These are phyloP conservation scores for Crassisporium funariophilum DNA, from an alignment of 768 basidiomycete species.

Conservation along the genomic window DNA sequence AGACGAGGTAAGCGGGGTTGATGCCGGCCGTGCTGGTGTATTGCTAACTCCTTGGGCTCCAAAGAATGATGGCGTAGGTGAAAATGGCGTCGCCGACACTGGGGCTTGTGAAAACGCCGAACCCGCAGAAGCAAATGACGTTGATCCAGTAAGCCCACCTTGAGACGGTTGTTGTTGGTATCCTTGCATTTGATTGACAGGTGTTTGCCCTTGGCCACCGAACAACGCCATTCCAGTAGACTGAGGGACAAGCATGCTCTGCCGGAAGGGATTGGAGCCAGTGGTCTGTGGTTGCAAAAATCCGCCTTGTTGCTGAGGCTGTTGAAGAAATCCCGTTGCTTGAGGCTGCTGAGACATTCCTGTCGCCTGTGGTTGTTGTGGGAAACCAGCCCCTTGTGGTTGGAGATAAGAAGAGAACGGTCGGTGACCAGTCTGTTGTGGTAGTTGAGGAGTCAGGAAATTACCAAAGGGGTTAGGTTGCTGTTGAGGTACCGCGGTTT, in stretches of 20 bases:
- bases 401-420: slow-evolving; percentile 59
- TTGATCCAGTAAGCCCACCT: slow-evolving; percentile 11
- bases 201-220: slow-evolving; percentile 22
- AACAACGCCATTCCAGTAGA: slow-evolving; percentile 59
- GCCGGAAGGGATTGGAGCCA: slow-evolving; percentile 82
- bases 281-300: slow-evolving; percentile 58
- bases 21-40: slow-evolving; percentile 63
- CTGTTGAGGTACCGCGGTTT: slow-evolving; percentile 41
- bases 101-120: slow-evolving; percentile 15
- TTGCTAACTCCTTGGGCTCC: slow-evolving; percentile 19
- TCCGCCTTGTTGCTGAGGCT: slow-evolving; percentile 12
- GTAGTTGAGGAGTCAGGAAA: slow-evolving; percentile 36
- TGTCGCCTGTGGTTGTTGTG: slow-evolving; percentile 18
- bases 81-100: slow-evolving; percentile 17
- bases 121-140: slow-evolving; percentile 14
- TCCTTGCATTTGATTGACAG: slow-evolving; percentile 20
- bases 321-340: slow-evolving; percentile 24
- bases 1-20: slow-evolving; percentile 64
- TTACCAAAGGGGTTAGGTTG: slow-evolving; percentile 49
- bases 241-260: slow-evolving; percentile 71
- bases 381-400: slow-evolving; percentile 52
- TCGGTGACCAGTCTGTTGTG: slow-evolving; percentile 47
- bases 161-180: slow-evolving; percentile 17
- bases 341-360: slow-evolving; percentile 33
- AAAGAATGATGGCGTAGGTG: slow-evolving; percentile 20